Conservation (phyloP, 139 green algal genomes). For the Chlamydomonas sp. region DNA sequence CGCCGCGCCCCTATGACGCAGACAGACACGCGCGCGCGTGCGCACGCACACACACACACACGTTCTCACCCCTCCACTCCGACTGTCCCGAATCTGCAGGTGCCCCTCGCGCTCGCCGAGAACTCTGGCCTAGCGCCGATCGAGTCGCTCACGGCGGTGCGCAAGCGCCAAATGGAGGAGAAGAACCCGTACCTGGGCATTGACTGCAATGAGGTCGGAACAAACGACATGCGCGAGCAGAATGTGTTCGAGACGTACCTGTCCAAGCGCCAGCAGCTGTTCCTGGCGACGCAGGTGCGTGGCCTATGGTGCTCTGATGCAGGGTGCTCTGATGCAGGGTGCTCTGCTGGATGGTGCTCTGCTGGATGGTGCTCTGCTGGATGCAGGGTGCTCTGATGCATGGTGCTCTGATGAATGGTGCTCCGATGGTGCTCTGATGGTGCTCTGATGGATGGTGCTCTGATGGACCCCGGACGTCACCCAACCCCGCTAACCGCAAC, state of each 20-base stretch:
- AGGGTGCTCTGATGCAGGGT: not conserved
- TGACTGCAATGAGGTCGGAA: conserved; percentile 94
- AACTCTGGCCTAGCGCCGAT: conserved; percentile 91
- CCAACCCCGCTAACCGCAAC: too few relatives aligned
- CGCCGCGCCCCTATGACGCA: conserved; percentile 59
- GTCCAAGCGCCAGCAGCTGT: conserved; percentile 97
- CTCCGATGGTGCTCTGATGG: too few relatives aligned
- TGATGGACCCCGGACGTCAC: too few relatives aligned
- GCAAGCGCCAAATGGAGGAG: conserved; percentile 67
- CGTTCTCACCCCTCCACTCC: too few relatives aligned
- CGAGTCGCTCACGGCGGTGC: conserved; percentile 75
- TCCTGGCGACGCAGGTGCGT: conserved; percentile 71
- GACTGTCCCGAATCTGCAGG: too few relatives aligned
- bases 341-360: not conserved
- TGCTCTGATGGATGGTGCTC: too few relatives aligned
- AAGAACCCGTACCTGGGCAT: conserved; percentile 89
- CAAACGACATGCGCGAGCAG: conserved; percentile 96
- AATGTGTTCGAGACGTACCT: conserved; percentile 97
- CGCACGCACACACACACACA: too few relatives aligned
- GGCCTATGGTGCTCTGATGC: not conserved
- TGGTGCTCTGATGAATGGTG: too few relatives aligned
- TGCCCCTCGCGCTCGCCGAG: conserved; percentile 91
- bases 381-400: too few relatives aligned
- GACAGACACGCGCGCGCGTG: too few relatives aligned
- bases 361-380: not conserved